Evolutionary conservation across 495 filamentous ascomycete species (phyloP).

Genomic region (Trichoderma gamsii): DNA sequence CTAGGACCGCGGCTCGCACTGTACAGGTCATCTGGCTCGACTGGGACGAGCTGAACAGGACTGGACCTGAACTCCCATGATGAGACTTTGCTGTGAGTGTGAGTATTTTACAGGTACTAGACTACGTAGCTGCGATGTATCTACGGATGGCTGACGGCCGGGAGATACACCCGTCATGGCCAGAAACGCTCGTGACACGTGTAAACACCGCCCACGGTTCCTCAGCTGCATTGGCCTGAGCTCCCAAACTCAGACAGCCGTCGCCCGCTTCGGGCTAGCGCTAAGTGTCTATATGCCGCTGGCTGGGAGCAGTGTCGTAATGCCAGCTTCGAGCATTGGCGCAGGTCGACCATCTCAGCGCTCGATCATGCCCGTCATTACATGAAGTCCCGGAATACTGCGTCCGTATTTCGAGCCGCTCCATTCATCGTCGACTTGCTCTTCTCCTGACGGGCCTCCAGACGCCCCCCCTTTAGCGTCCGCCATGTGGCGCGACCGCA

Average conservation of each 20-base stretch:
- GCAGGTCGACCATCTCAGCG: background rate
- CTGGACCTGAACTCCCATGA: background rate
- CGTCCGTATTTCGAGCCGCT: background rate
- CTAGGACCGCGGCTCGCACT: background rate
- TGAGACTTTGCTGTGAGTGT: background rate
- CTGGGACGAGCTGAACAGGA: background rate
- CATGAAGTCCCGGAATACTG: background rate
- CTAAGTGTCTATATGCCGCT: background rate
- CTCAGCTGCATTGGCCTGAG: background rate
- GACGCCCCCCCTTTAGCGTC: slow-evolving; percentile 32
- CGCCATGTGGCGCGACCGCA: slow-evolving; percentile 96
- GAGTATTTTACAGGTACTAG: background rate
- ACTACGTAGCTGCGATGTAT: background rate
- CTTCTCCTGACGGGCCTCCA: background rate
- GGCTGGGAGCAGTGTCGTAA: slow-evolving; percentile 9
- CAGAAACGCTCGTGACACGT: background rate
- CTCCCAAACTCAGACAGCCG: background rate
- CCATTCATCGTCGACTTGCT: background rate
- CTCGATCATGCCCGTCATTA: background rate
- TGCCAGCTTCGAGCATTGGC: background rate
- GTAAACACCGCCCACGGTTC: background rate
- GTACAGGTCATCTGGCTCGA: background rate
- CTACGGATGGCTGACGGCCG: background rate
- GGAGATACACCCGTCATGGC: background rate
- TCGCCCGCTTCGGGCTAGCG: background rate